Base-by-base conservation (phyloP, 371 early-diverging fungal species). In the Thermomucor indicae-seudaticae region DNA sequence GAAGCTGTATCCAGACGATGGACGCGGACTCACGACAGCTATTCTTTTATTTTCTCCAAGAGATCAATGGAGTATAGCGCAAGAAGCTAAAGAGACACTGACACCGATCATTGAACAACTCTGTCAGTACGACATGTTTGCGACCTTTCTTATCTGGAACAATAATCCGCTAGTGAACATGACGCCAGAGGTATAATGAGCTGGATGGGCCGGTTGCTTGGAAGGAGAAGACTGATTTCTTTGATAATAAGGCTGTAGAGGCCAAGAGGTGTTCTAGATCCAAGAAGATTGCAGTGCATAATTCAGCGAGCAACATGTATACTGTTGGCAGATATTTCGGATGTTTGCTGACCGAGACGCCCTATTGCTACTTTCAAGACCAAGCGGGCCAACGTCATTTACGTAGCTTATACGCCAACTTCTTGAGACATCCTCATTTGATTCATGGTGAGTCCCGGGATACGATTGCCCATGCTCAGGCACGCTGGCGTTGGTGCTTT, bases 401-500 rank as follows among this genome's bases (percentile, higher is more conserved):
- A 29, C 57, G 84, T 24, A 72, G 79, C 49, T 67, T 78, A 31
- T 84, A 84, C 53, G 79, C 81, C 45, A 82, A 82, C 51, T 84
- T 82, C 54, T 51, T 84, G 16, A 59, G 73, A 4, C 76, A 64
- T 39, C 79, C 84, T 5, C 47, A 75, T 50, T 49, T 82, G 32
- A 59, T 84, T 16, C 84, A 84, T 43, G 72, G 75, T 4, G 72
- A 81, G 40, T 72, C 83, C 19, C 51, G 43, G 1, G 67, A 69
- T 53, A 59, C 74, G n/a, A 60, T 62, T 23, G 69, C 78, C 2
- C 78, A 75, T 62, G 47, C 72, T 17, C 57, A 77, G 32, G 73
- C 80, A 6, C 81, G 78, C 32, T 84, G 83, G 83, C 66, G 75
- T n/a, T 79, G 81, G 70, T 84, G 84, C 47, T 82, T 82, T 58